Base-by-base conservation (phyloP, 805 yeast species). In the Metschnikowia picachoensis region DNA sequence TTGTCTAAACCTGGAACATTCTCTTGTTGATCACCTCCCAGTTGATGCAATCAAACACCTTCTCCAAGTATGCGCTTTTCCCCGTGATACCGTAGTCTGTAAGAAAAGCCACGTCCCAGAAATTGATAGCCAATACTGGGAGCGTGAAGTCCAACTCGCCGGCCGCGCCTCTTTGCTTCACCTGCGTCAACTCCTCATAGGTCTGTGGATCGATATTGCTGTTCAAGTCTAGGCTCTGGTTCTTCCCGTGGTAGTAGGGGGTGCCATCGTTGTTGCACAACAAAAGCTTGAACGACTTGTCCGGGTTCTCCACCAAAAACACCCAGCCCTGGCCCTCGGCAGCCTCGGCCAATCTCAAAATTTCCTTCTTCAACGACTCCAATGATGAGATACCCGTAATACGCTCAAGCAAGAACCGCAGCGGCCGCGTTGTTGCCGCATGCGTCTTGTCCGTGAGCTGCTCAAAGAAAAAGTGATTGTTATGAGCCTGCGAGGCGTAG, bases 51-150 rank as follows among this genome's bases (percentile, higher is more conserved):
- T 82, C 78, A 82, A 95, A 83, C 60, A 83, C 82, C 51, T 83
- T 83, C 50, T 78, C 78, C 54, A 94, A 75, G 66, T 86, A 94
- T 43, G 77, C 72, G 37, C 78, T 72, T 68, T 84, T 85, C 20
- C 94, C 95, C 42, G 65, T 71, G 43, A 87, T 76, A 39, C 97
- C 96, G 66, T 84, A 92, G 66, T 94, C 98, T 27, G 78, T 70
- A 37, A 89, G 58, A 64, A 84, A 94, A n/a, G 96, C 88, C 53
- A 82, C 79, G 64, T 92, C 95, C 96, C 97, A 91, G 55, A 86
- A 76, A 65, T 83, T 88, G 53, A 90, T 74, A 41, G 82, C 86
- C 54, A 94, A 74, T 38, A 94, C 67, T 7, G 94, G 95, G 54
- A 90, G 70, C 20, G 82, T 76, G 70, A 77, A 80, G 62, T 85